Conservation (phyloP, 345 rosid genomes). For the Arabidopsis arenosa region DNA sequence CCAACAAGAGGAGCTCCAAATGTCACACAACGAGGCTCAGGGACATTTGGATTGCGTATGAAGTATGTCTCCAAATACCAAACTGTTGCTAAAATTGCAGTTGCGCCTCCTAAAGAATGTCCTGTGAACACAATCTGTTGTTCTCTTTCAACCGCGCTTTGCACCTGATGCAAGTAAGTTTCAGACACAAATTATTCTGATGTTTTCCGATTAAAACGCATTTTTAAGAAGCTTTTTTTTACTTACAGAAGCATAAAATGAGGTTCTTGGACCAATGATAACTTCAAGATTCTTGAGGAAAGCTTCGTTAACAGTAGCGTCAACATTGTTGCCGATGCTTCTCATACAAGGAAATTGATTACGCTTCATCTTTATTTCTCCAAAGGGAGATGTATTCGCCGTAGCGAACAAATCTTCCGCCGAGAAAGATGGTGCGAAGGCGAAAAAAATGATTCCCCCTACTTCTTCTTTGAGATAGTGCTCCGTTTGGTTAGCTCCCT, state of each 20-base stretch:
- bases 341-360: constrained; percentile 59
- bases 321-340: constrained; percentile 55
- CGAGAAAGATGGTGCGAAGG: constrained; percentile 63
- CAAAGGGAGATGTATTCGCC: constrained; percentile 49
- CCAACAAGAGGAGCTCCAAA: constrained; percentile 87
- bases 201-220: neutral
- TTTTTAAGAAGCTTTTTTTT: neutral
- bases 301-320: constrained; percentile 70
- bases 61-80: constrained; percentile 60
- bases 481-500: constrained; percentile 45
- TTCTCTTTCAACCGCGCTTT: constrained; percentile 37
- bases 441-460: constrained; percentile 40
- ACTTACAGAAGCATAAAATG: constrained; percentile 32
- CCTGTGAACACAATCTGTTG: constrained; percentile 79
- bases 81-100: constrained; percentile 69
- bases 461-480: constrained; percentile 40
- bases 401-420: constrained; percentile 48
- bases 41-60: neutral
- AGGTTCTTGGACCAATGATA: constrained; percentile 14
- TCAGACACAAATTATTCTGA: neutral
- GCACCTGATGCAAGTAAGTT: constrained; percentile 54
- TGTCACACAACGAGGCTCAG: constrained; percentile 62
- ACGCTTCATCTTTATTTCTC: constrained; percentile 54
- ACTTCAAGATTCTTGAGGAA: constrained; percentile 48
- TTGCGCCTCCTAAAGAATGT: constrained; percentile 78